Evolutionary conservation across 371 early-diverging fungal genomes (phyloP).

Genomic region (Circinella umbellata): DNA sequence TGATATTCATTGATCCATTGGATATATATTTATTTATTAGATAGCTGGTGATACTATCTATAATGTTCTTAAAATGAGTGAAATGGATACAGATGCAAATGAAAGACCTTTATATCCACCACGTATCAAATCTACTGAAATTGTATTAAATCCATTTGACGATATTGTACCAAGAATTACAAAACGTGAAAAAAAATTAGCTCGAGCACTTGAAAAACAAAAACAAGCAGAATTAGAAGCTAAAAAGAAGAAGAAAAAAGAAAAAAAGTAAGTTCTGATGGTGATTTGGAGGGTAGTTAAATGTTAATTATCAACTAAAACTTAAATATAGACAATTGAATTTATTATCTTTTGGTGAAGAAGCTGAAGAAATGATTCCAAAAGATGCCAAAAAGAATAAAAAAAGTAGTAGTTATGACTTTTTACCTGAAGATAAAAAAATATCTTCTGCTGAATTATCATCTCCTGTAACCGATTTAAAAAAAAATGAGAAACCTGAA

Average conservation of each 20-base stretch:
- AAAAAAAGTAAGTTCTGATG: constrained; percentile 57
- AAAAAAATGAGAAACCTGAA: not conserved
- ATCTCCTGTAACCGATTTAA: not conserved
- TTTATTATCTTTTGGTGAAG: constrained; percentile 90
- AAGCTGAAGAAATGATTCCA: constrained; percentile 65
- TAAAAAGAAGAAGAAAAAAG: constrained; percentile 56
- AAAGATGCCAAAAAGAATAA: constrained; percentile 27
- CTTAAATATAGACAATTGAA: constrained; percentile 62
- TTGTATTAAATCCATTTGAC: constrained; percentile 89
- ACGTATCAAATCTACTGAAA: constrained; percentile 65
- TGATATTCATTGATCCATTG: not conserved
- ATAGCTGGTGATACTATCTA: constrained; percentile 92
- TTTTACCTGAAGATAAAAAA: constrained; percentile 13
- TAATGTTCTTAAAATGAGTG: constrained; percentile 88
- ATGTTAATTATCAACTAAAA: too few relatives aligned
- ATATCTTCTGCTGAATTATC: constrained; percentile 10
- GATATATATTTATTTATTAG: constrained; percentile 30
- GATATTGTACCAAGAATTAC: constrained; percentile 89
- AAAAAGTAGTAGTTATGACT: constrained; percentile 83
- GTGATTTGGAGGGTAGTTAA: not conserved
- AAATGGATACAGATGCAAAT: constrained; percentile 75
- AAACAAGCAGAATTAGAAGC: constrained; percentile 35
- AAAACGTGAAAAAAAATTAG: constrained; percentile 55
- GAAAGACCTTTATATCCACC: constrained; percentile 88
- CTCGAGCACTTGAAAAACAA: constrained; percentile 37